These are phyloP conservation scores for Epichloe coenophiala DNA, from an alignment of 2,329 filamentous ascomycete species.

Conservation along the genomic window DNA sequence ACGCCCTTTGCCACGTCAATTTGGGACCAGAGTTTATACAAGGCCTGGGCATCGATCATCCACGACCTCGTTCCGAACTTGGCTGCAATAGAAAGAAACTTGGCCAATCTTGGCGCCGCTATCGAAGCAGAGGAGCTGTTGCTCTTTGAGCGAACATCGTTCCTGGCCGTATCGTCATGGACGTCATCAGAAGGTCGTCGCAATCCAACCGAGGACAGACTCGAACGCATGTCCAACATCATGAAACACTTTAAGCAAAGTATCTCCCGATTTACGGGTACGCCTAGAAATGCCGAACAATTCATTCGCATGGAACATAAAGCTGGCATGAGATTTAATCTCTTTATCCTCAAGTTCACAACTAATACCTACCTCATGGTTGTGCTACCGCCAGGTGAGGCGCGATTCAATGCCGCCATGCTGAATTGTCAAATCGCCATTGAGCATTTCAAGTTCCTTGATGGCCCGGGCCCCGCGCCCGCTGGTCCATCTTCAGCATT, in stretches of 20 bases:
- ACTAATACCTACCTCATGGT: conserved; percentile 96
- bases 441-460: conserved; percentile 61
- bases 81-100: conserved; percentile 71
- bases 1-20: conserved; percentile 92
- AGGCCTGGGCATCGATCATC: conserved; percentile 96
- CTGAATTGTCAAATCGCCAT: conserved; percentile 81
- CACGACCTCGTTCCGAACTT: conserved; percentile 96
- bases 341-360: conserved; percentile 91
- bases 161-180: conserved; percentile 90
- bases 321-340: conserved; percentile 64
- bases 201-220: conserved; percentile 85
- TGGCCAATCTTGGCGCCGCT: conserved; percentile 67
- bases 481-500: conserved; percentile 13
- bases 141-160: conserved; percentile 89
- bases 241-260: conserved; percentile 97
- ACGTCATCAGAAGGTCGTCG: conserved; percentile 58
- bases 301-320: conserved; percentile 74
- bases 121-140: conserved; percentile 90
- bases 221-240: conserved; percentile 90
- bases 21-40: conserved; percentile 97
- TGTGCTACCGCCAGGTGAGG: conserved; percentile 80
- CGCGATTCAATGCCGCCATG: conserved; percentile 78
- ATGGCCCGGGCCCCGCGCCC: conserved; percentile 28
- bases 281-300: conserved; percentile 68
- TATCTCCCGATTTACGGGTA: conserved; percentile 61